Evolutionary conservation across 257 asterid genomes (phyloP), one percentile per base, ranked within the genome.

Genomic region (Solanum bulbocastanum): DNA sequence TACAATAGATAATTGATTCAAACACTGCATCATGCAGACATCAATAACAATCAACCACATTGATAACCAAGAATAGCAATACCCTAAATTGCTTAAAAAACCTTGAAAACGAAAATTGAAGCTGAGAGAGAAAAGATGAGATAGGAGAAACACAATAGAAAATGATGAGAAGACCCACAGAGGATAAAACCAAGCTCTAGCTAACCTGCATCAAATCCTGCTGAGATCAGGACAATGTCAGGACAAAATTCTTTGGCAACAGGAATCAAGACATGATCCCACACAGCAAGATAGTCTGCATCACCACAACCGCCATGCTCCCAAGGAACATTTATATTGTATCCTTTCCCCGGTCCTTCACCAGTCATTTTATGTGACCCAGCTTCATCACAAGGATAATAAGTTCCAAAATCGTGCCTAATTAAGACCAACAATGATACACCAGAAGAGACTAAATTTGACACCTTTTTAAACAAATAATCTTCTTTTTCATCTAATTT

Each of bases 181-280:
- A 46, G 66, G 62, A 82, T 49, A 82, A 82, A 49, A 82, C 11
- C 69, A 82, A 65, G 32, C 35, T 68, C 60, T 88, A 87, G 87
- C 95, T 87, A 88, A 97, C 99, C 99, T 91, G 99, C 98, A 95
- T 97, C 99, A 85, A 95, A 97, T 78, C 99, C 99, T 27, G 99
- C 99, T 65, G 99, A 97, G 89, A 97, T 86, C 33, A 97, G 65
- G 79, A 97, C 91, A 90, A 97, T 75, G 89, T 97, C 98, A 3
- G 99, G 99, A 89, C 92, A 86, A 89, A 97, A 97, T 68, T 93
- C 95, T 94, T 96, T 93, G 72, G 98, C 98, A 88, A 96, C 97
- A 81, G 99, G 99, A 88, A 94, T 89, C 89, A 96, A 88, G 68
- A 96, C 82, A 84, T 97, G 98, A 87, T 97, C 99, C 99, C 99